Evolutionary conservation across 345 rosid species (phyloP), one percentile per base, ranked within the genome.

Genomic region (Raphanus sativus): DNA sequence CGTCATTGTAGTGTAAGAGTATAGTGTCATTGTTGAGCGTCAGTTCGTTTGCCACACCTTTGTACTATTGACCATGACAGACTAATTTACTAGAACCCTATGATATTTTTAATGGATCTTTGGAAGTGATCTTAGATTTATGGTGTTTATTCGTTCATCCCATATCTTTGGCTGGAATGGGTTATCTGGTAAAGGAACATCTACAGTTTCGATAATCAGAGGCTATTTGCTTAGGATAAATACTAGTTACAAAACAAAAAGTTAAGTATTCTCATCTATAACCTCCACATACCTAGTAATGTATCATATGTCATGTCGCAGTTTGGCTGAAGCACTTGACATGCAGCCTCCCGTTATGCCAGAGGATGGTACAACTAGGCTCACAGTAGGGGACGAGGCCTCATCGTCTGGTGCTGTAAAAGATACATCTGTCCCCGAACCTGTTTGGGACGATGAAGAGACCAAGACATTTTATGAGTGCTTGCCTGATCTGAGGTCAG

Each of bases 331-430:
- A 86, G 86, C 98, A 65, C 92, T 96, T 71, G 97, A 96, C 84
- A 91, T 89, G 99, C 98, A 96, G 83, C 93, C 97, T 81, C 98
- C 98, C 61, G 90, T 83, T 28, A 93, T 96, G 97, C 98, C 98
- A 16, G 99, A 96, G 84, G 98, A 96, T 82, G 91, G 90, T 72
- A 96, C 92, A 86, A 96, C 99, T 60, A 85, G 98, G 86, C 89
- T 93, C 75, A 88, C 92, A 67, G 85, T 90, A 66, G 94, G 93
- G 65, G 98, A 90, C 62, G 99, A 96, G 74, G 82, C 85, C 58
- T 86, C 93, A 32, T 81, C 93, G 66, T 86, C 90, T 81, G 84
- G 85, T 67, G 79, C 91, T 55, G 89, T 88, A 36, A 96, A 96
- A 84, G 99, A 93, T 80, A 83, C 93, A 74, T 83, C 90, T 26